Evolutionary conservation across 2,329 filamentous ascomycete species (phyloP).

Genomic region (Sporothrix inflata): DNA sequence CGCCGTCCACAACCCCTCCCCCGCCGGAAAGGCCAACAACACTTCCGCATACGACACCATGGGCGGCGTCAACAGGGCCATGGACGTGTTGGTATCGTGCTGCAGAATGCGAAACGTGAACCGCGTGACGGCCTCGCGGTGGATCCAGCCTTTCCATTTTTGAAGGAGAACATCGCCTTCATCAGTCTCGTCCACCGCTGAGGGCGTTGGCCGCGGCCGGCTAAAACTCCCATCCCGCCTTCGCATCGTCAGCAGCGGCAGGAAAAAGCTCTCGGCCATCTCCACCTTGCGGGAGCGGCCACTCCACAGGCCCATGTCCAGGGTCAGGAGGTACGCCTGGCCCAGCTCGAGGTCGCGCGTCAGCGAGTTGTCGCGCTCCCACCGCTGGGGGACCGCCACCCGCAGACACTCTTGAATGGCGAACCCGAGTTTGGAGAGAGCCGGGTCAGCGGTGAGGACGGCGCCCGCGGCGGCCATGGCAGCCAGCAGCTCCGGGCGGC

Average conservation of each 20-base stretch:
- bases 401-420: background rate
- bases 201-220: background rate
- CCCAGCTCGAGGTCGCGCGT: background rate
- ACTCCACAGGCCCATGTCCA: conserved; percentile 3
- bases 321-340: background rate
- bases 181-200: background rate
- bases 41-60: conserved; percentile 2
- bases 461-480: background rate
- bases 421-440: background rate
- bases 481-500: background rate
- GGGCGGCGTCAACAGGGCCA: background rate
- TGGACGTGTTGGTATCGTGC: conserved; percentile 12
- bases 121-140: background rate
- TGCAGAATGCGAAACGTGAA: background rate
- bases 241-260: background rate
- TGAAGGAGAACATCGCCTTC: background rate
- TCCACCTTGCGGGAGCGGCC: background rate
- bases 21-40: background rate
- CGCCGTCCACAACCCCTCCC: background rate
- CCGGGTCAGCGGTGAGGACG: background rate
- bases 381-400: background rate
- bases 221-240: background rate
- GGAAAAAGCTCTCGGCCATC: conserved; percentile 1
- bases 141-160: background rate
- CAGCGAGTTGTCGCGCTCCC: conserved; percentile 8